Evolutionary conservation across 495 filamentous ascomycete genomes (phyloP).

Genomic region (Apodospora peruviana): DNA sequence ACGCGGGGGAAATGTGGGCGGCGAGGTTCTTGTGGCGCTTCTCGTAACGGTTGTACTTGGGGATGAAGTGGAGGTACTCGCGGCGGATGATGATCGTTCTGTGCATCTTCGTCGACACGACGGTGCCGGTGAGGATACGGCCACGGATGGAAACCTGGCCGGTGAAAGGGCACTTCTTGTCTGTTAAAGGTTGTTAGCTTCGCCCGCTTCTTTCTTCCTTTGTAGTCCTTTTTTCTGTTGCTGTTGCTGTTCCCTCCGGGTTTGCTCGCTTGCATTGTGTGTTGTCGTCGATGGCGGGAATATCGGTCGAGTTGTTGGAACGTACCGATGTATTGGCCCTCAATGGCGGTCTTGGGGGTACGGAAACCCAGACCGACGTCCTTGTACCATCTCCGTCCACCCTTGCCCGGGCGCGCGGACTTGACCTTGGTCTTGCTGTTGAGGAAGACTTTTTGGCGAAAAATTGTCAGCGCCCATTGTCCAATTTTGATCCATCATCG

Average conservation of each 20-base stretch:
- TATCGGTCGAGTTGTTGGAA: constrained; percentile 16
- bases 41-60: constrained; percentile 99
- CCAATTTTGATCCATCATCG: constrained; percentile 2
- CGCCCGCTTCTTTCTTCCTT: neutral
- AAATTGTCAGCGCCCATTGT: constrained; percentile 13
- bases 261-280: neutral
- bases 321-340: constrained; percentile 98
- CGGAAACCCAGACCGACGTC: constrained; percentile 98
- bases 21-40: constrained; percentile 99
- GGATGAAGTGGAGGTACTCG: constrained; percentile 99
- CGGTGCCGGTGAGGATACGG: constrained; percentile 98
- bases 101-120: constrained; percentile 99
- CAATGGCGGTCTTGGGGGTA: constrained; percentile 95
- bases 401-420: constrained; percentile 75
- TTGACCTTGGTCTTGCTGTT: constrained; percentile 88
- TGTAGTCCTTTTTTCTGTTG: neutral
- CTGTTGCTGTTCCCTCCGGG: neutral
- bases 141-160: constrained; percentile 97
- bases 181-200: constrained; percentile 43
- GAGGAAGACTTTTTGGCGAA: constrained; percentile 61
- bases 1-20: constrained; percentile 96
- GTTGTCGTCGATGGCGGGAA: neutral
- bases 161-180: constrained; percentile 99
- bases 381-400: constrained; percentile 96
- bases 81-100: constrained; percentile 97